These are phyloP conservation scores for Aspergillus quadrilineatus DNA, from an alignment of 2,329 filamentous ascomycete species.

Conservation along the genomic window DNA sequence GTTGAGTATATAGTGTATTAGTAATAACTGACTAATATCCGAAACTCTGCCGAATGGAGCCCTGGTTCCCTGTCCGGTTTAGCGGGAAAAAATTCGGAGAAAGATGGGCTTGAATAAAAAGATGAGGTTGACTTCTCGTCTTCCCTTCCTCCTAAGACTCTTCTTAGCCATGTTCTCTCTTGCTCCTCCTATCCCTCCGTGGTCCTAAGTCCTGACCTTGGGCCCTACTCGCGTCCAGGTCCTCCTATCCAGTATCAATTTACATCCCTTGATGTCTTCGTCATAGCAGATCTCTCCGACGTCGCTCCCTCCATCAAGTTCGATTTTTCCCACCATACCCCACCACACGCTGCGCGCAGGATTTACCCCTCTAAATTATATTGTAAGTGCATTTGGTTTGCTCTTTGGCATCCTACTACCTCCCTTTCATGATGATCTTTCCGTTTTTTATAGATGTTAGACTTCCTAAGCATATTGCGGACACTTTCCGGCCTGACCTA, in stretches of 20 bases:
- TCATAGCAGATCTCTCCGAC: slow-evolving; percentile 17
- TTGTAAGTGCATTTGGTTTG: slow-evolving; percentile 22
- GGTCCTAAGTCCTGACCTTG: slow-evolving; percentile 24
- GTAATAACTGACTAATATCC: slow-evolving; percentile 5
- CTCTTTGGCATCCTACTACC: slow-evolving; percentile 3
- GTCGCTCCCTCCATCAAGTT: slow-evolving; percentile 12
- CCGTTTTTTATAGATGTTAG: slow-evolving; percentile 50
- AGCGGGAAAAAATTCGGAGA: slow-evolving; percentile 24
- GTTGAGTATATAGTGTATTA: neutral
- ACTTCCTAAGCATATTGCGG: slow-evolving; percentile 48
- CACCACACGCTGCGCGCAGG: slow-evolving; percentile 20
- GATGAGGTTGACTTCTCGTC: slow-evolving; percentile 14
- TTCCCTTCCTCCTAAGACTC: slow-evolving; percentile 22
- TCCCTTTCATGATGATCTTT: slow-evolving; percentile 39
- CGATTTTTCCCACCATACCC: slow-evolving; percentile 17
- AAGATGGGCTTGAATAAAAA: slow-evolving; percentile 14
- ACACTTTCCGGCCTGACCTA: slow-evolving; percentile 38
- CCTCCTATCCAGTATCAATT: slow-evolving; percentile 12
- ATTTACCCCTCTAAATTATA: slow-evolving; percentile 8
- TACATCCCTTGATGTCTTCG: slow-evolving; percentile 20
- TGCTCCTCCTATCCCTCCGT: slow-evolving; percentile 23
- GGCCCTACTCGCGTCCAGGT: slow-evolving; percentile 8
- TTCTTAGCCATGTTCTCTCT: slow-evolving; percentile 26
- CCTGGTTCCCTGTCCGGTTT: slow-evolving; percentile 17
- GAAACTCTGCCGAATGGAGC: slow-evolving; percentile 2